phyloP scores from a whole-genome alignment of 768 basidiomycete genomes.

The Lactifluus hygrophoroides region DNA sequence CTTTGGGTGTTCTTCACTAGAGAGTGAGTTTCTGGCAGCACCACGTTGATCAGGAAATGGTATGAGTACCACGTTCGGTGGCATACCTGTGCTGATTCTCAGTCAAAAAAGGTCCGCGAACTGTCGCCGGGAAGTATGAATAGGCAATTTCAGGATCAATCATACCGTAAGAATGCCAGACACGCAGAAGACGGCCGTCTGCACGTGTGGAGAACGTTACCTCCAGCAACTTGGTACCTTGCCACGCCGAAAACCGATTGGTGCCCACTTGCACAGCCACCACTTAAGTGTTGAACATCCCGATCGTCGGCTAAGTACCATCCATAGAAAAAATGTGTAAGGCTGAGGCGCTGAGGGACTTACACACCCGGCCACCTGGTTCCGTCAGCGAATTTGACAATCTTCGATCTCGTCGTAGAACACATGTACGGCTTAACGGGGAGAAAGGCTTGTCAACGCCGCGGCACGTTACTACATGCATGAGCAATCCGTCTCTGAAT shows the following conservation, averaged over 20 bases:
- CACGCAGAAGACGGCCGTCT: constrained; percentile 19
- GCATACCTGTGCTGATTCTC: background rate
- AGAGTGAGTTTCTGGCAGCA: background rate
- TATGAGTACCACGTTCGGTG: background rate
- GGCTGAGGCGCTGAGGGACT: background rate
- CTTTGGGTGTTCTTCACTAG: background rate
- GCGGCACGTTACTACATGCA: background rate
- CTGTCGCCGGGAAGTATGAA: background rate
- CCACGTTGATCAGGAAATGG: constrained; percentile 16
- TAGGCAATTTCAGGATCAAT: background rate
- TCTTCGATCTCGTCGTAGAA: constrained; percentile 1
- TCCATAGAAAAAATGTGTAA: background rate
- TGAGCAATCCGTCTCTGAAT: background rate
- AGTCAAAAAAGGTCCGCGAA: background rate
- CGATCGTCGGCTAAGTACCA: background rate
- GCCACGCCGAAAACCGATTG: background rate
- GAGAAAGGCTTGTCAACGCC: constrained; percentile 1
- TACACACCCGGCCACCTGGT: background rate
- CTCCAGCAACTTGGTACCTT: background rate
- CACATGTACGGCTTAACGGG: background rate
- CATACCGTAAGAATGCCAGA: background rate
- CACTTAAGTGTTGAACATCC: background rate
- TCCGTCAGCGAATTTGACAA: background rate
- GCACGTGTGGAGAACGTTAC: background rate
- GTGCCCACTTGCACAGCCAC: constrained; percentile 1